Percentiles rank a stretch among this genome's conserved stretches.
phyloP scores from a whole-genome alignment of 2,329 filamentous ascomycete species.

The Trichoderma pleuroti region DNA sequence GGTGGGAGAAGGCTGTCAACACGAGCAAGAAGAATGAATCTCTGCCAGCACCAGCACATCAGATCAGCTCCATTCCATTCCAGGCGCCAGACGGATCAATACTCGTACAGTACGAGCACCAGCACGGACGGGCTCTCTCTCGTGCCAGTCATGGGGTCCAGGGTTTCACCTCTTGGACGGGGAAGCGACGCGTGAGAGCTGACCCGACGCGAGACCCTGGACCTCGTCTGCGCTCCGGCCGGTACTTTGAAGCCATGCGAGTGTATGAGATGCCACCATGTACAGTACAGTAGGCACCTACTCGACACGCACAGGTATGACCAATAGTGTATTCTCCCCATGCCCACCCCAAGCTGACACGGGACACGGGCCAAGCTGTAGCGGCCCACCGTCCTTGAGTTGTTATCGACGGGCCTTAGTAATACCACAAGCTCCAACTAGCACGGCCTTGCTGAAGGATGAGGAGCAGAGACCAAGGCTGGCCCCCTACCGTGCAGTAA shows the following conservation, averaged over 20 bases:
- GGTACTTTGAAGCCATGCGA: not conserved
- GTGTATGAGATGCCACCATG: not conserved
- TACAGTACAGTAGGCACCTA: too few species aligned
- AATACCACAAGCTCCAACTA: not conserved
- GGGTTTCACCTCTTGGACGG: constrained; percentile 1
- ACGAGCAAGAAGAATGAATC: not conserved
- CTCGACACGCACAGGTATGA: not conserved
- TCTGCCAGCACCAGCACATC: not conserved
- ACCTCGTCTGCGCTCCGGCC: not conserved
- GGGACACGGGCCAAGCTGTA: not conserved
- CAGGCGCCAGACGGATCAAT: too few species aligned
- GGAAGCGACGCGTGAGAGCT: constrained; percentile 11
- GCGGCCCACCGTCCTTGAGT: not conserved
- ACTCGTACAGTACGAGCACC: not conserved
- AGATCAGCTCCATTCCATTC: not conserved
- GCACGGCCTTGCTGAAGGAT: not conserved
- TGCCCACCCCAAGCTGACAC: constrained; percentile 8
- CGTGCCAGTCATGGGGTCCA: constrained; percentile 6
- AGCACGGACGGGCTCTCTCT: not conserved
- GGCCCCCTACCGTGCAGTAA: too few species aligned
- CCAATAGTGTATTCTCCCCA: not conserved
- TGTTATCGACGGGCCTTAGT: not conserved
- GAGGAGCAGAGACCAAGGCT: not conserved
- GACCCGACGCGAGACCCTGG: constrained; percentile 14
- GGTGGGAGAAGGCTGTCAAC: not conserved